Base-by-base conservation (phyloP, 345 rosid species). In the Populus nigra region DNA sequence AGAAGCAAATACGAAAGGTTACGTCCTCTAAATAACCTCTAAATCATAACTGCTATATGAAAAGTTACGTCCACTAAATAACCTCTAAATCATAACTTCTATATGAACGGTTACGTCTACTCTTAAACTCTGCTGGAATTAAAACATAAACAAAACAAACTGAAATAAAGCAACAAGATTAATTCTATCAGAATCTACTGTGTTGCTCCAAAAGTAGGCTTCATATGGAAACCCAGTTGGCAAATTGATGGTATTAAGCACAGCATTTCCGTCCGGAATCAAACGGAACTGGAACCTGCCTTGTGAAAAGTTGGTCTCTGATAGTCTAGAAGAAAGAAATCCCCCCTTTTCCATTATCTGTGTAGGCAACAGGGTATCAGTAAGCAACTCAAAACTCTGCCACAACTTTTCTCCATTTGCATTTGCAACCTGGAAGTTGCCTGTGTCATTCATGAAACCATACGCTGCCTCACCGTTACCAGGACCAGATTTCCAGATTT, bases 231-330 rank as follows among this genome's bases (percentile, higher is more conserved):
- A 13, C 33, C 13, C 27, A 7, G 75, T 33, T 16, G 67, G 75
- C 67, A 57, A 55, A 36, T 72, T 72, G 25, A 0, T 55, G 10
- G 75, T 10, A 22, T 35, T 57, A 13, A 72, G 47, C 66, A 57
- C 75, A 5, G 41, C 29, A 72, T 55, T 55, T 33, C 75, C 75
- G 11, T 72, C 47, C 2, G n/a, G n/a, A n/a, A n/a, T 22, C 29
- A 72, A n/a, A 18, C 43, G 33, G 18, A 72, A 38, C 66, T 72
- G 75, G 49, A 72, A 72, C 18, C 75, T 72, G 12, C 75, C 67
- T 43, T 10, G 17, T 3, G 67, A 72, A 55, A 53, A 72, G 36
- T 73, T 73, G 68, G 68, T 73, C 36, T 59, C 76, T 3, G 76
- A 38, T 15, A 8, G 36, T 0, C 57, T 10, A 11, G 53, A 59